phyloP scores from a whole-genome alignment of 2,329 filamentous ascomycete genomes.

The Botrytis cinerea region DNA sequence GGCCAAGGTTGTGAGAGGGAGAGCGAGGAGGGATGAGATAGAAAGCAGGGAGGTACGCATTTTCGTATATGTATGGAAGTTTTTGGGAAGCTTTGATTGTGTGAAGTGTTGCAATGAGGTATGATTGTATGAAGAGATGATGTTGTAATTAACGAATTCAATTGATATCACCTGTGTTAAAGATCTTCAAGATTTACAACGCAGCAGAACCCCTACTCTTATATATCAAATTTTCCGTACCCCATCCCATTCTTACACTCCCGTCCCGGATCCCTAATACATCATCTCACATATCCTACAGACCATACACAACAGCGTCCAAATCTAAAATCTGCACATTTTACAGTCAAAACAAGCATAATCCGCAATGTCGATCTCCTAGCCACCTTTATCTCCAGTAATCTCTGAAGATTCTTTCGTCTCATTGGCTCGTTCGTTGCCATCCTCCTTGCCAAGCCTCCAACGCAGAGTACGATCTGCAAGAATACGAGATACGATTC shows the following conservation, averaged over 20 bases:
- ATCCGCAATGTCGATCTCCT: not conserved
- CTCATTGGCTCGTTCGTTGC: not conserved
- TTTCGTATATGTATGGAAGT: not conserved
- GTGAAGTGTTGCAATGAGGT: not conserved
- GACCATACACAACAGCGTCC: not conserved
- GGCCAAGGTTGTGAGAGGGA: slow-evolving; percentile 3
- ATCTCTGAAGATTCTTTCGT: not conserved
- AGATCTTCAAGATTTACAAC: slow-evolving; percentile 3
- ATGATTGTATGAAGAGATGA: not conserved
- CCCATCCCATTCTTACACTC: not conserved
- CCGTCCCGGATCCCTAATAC: not conserved
- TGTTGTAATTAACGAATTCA: not conserved
- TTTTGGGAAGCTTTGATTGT: not conserved
- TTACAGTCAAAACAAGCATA: not conserved
- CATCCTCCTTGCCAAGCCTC: slow-evolving; percentile 5
- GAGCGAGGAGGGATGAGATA: not conserved
- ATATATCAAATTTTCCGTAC: not conserved
- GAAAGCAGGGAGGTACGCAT: not conserved
- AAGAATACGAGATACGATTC: slow-evolving; percentile 8
- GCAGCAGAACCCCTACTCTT: slow-evolving; percentile 2
- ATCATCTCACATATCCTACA: not conserved
- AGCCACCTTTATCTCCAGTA: not conserved
- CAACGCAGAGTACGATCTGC: not conserved
- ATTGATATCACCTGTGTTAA: not conserved
- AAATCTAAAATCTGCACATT: not conserved